phyloP scores from a whole-genome alignment of 805 yeast species.

The Suhomyces emberorum region DNA sequence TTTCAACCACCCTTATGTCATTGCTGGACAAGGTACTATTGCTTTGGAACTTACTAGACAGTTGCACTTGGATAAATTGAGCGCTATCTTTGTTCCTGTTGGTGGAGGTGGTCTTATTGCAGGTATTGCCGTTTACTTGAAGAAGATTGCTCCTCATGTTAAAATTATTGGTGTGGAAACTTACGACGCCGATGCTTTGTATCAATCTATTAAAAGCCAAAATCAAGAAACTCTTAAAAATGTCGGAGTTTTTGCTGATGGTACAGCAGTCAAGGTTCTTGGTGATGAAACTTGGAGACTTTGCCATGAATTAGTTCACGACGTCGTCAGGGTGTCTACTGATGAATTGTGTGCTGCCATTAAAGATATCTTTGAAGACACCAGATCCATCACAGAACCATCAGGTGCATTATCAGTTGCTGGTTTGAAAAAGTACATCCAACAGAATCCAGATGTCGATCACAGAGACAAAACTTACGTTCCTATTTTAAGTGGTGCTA shows the following conservation, averaged over 20 bases:
- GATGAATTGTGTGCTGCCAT: constrained; percentile 97
- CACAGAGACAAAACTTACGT: constrained; percentile 70
- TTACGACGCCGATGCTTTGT: constrained; percentile 89
- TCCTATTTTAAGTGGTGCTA: constrained; percentile 92
- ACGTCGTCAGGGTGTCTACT: constrained; percentile 76
- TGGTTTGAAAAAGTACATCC: constrained; percentile 81
- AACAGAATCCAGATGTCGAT: constrained; percentile 63
- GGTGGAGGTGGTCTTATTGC: constrained; percentile 98
- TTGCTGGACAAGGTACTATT: constrained; percentile 98
- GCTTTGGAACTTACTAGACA: constrained; percentile 93
- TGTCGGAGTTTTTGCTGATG: constrained; percentile 99
- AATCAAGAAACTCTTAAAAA: constrained; percentile 53
- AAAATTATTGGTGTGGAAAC: constrained; percentile 96
- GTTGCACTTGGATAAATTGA: constrained; percentile 67
- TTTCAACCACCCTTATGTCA: constrained; percentile 94
- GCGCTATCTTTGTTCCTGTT: constrained; percentile 86
- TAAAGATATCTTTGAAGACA: constrained; percentile 94
- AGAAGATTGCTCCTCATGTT: constrained; percentile 96
- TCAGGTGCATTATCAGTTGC: constrained; percentile 97
- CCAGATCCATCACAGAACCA: constrained; percentile 91
- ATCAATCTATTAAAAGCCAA: constrained; percentile 59
- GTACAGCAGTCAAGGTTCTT: constrained; percentile 87
- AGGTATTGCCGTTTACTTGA: constrained; percentile 86
- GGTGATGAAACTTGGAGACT: constrained; percentile 92
- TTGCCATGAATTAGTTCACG: constrained; percentile 79